Conservation (phyloP, 495 filamentous ascomycete species). For the Aspergillus sclerotioniger region DNA sequence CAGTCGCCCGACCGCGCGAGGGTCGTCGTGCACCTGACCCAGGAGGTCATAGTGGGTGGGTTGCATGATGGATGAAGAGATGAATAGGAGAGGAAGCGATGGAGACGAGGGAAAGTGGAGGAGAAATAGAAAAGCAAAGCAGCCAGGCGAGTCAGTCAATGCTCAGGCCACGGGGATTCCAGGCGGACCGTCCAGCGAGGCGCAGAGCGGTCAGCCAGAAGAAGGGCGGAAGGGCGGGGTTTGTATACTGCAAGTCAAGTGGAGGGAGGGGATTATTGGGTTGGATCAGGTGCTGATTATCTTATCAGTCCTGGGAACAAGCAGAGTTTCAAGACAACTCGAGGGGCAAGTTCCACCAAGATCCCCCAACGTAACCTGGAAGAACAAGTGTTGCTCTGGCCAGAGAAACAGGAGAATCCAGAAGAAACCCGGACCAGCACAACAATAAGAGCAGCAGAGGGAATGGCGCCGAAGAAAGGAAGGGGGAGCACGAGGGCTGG, state of each 20-base stretch:
- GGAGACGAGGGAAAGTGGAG: slow-evolving; percentile 6
- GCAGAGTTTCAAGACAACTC: background rate
- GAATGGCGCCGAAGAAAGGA: background rate
- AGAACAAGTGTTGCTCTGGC: background rate
- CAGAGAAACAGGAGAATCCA: background rate
- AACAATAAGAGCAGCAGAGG: no score
- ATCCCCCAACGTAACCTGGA: no score
- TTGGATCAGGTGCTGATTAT: background rate
- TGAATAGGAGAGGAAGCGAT: background rate
- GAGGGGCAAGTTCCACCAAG: background rate
- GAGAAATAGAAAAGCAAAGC: slow-evolving; percentile 7
- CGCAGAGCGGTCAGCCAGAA: slow-evolving; percentile 11
- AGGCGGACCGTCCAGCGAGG: slow-evolving; percentile 4
- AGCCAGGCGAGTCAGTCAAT: background rate
- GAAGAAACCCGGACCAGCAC: no score
- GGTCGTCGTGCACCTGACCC: slow-evolving; percentile 43
- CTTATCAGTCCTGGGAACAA: background rate
- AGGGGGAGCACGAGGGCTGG: slow-evolving; percentile 7
- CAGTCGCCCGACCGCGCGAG: slow-evolving; percentile 39
- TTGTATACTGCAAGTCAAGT: background rate
- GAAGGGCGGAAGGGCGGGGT: no score
- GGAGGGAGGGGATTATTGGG: background rate
- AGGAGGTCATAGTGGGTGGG: slow-evolving; percentile 46
- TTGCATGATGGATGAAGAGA: slow-evolving; percentile 33
- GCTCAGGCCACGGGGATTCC: slow-evolving; percentile 4